A percentile compares a stretch with the other conserved stretches of the same genome.
These are phyloP conservation scores for Anastatica hierochuntica DNA, from an alignment of 345 rosid genomes.

Conservation along the genomic window DNA sequence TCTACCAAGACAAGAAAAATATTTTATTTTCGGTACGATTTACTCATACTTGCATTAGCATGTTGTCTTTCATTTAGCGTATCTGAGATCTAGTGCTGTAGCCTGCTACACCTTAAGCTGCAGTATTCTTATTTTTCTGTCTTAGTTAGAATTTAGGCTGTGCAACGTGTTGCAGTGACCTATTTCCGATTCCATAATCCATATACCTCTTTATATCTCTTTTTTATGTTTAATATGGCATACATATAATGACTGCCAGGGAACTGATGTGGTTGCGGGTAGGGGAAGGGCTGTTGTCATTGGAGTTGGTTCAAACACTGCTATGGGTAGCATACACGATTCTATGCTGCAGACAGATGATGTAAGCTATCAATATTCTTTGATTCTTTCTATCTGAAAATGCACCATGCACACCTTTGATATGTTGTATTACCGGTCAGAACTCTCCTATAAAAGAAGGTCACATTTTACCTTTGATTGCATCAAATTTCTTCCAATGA, in stretches of 20 bases:
- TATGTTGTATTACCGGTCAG: not conserved
- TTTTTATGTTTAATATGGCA: not conserved
- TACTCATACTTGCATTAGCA: slow-evolving; percentile 18
- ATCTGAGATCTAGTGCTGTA: not conserved
- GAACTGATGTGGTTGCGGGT: slow-evolving; percentile 87
- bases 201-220: not conserved
- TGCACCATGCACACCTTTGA: not conserved
- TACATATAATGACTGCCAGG: slow-evolving; percentile 48
- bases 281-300: slow-evolving; percentile 92
- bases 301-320: slow-evolving; percentile 94
- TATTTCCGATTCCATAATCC: not conserved
- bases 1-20: slow-evolving; percentile 98
- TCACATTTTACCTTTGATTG: not conserved
- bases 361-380: slow-evolving; percentile 37
- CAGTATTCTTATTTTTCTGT: not conserved
- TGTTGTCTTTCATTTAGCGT: not conserved
- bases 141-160: slow-evolving; percentile 1
- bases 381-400: not conserved
- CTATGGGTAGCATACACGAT: slow-evolving; percentile 98
- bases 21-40: slow-evolving; percentile 81
- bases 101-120: slow-evolving; percentile 8
- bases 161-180: not conserved
- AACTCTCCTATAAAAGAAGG: not conserved
- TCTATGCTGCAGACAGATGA: slow-evolving; percentile 91
- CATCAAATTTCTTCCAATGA: not conserved